Evolutionary conservation across 106 monocot species (phyloP), one percentile per base, ranked within the genome.

Genomic region (Gastrodia elata): DNA sequence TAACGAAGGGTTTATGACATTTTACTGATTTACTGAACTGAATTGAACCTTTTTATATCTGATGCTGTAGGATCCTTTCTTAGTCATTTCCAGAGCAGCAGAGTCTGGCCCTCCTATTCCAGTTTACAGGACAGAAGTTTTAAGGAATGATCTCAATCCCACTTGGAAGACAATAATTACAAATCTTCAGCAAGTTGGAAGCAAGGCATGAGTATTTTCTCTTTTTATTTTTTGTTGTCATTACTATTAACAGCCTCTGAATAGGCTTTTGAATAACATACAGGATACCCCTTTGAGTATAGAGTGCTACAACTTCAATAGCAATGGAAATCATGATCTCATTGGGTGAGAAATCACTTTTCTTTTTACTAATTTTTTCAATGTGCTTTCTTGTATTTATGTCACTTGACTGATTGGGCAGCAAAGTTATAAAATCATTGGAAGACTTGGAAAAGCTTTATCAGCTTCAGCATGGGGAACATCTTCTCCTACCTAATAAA

Each of bases 261-360:
- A 10, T 43, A n/a, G 20, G 18, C 65, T 20, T 64, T 25, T 72
- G 39, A 15, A 69, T 39, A 38, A 15, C 43, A 48, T 67, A 49
- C 78, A 78, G 95, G 95, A 96, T 67, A 92, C 79, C 33, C 95
- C 89, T 71, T 77, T 96, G 68, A 80, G 9, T 49, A 86, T 96
- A 34, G 95, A 96, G 68, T 96, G 95, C 55, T 96, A 87, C 56
- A 84, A 96, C 82, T 96, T 92, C 83, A 96, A 87, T 75, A 85
- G 80, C 82, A 86, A 75, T 76, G 95, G 95, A 18, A 96, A 90
- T 42, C 95, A 96, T 79, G 95, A 92, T 71, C 71, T 96, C 18
- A 81, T 96, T 46, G 95, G 95, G 95, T 96, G 84, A 82, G 65
- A 65, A 44, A 1, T 38, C 22, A 15, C 27, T n/a, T 38, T 42